Evolutionary conservation across 2,329 filamentous ascomycete genomes (phyloP).

Genomic region (Phoma sp.): DNA sequence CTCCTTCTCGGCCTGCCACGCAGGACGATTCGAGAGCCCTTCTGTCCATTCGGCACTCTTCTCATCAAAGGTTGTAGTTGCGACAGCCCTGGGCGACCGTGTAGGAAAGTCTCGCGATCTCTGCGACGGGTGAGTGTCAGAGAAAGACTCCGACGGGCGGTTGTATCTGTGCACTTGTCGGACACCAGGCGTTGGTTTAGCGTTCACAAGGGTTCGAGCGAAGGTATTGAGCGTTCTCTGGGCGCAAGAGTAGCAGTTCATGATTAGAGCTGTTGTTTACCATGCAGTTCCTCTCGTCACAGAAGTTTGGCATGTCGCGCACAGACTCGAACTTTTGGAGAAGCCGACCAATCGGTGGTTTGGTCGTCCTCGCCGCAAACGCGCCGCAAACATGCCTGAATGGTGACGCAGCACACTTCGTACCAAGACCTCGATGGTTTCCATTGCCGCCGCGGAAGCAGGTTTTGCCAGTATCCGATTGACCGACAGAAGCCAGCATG

Average conservation of each 20-base stretch:
- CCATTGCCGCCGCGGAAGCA: slow-evolving; percentile 8
- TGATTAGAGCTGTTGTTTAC: slow-evolving; percentile 17
- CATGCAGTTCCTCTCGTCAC: neutral
- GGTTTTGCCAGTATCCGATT: slow-evolving; percentile 5
- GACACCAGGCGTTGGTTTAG: slow-evolving; percentile 4
- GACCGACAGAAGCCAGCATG: slow-evolving; percentile 8
- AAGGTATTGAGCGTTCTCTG: slow-evolving; percentile 31
- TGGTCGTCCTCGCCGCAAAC: slow-evolving; percentile 5
- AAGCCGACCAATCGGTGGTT: slow-evolving; percentile 14
- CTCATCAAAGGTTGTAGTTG: slow-evolving; percentile 14
- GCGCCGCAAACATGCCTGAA: slow-evolving; percentile 1
- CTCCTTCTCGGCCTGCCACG: slow-evolving; percentile 78
- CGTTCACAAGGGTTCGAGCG: slow-evolving; percentile 23
- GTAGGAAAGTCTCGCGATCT: slow-evolving; percentile 2
- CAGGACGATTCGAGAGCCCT: slow-evolving; percentile 44
- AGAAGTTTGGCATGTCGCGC: slow-evolving; percentile 7
- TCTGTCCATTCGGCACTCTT: slow-evolving; percentile 14
- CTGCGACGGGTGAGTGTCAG: neutral
- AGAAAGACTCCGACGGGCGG: slow-evolving; percentile 8
- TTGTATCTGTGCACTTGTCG: slow-evolving; percentile 11
- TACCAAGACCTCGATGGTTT: slow-evolving; percentile 9
- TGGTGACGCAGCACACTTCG: slow-evolving; percentile 18
- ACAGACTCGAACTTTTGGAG: slow-evolving; percentile 4
- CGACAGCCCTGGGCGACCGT: slow-evolving; percentile 7
- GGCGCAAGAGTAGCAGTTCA: slow-evolving; percentile 39